These are phyloP conservation scores for Flaveria bidentis DNA, from an alignment of 129 eudicot genomes.

Conservation along the genomic window DNA sequence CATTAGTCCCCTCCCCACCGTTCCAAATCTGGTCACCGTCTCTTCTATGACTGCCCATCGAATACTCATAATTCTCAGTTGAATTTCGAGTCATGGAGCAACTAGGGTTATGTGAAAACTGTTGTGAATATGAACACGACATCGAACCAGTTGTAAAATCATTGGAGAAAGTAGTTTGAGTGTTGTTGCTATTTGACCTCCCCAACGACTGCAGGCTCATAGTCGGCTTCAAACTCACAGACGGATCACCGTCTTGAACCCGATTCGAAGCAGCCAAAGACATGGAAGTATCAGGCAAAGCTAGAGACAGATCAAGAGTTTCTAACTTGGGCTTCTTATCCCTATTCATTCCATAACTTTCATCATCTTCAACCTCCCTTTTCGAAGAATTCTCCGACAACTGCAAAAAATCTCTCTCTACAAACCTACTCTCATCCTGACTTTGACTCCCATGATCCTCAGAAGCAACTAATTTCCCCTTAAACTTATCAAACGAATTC, in stretches of 20 bases:
- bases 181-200: conserved; percentile 42
- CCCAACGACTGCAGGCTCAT: conserved; percentile 57
- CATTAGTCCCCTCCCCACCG: conserved; percentile 89
- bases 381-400: conserved; percentile 55
- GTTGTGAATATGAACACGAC: conserved; percentile 76
- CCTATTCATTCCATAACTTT: conserved; percentile 43
- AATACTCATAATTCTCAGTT: conserved; percentile 67
- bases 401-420: conserved; percentile 81
- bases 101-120: conserved; percentile 78
- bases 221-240: conserved; percentile 49
- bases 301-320: conserved; percentile 76
- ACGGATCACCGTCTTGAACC: conserved; percentile 58
- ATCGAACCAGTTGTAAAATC: conserved; percentile 71
- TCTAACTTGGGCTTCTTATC: conserved; percentile 82
- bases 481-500: conserved; percentile 33
- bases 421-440: conserved; percentile 53
- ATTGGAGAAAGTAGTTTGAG: conserved; percentile 64
- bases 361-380: conserved; percentile 56
- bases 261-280: conserved; percentile 64
- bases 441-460: conserved; percentile 39
- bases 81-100: conserved; percentile 84
- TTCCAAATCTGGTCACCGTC: conserved; percentile 84
- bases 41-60: conserved; percentile 72
- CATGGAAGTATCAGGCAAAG: conserved; percentile 70
- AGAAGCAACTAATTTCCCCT: conserved; percentile 70